Evolutionary conservation across 805 yeast species (phyloP), one percentile per base, ranked within the genome.

Genomic region (Wickerhamiella vanderwaltii): DNA sequence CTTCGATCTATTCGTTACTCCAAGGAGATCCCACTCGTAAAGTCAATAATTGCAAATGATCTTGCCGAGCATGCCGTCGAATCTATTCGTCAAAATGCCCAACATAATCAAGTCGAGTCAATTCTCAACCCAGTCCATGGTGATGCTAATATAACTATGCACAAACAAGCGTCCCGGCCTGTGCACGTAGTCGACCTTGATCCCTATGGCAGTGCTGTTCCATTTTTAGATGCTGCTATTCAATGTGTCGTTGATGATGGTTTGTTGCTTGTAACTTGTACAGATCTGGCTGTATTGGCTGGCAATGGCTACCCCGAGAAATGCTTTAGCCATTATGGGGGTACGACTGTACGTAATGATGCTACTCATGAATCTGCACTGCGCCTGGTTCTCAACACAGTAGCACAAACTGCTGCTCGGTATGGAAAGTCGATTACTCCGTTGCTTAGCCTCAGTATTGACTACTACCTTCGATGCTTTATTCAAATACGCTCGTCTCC

Each of bases 121-220:
- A 68, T 68, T 22, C 87, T 88, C 16, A 59, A 56, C 34, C 70
- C 91, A 6, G 77, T 81, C 51, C 72, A 73, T 51, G 95, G 91
- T 24, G 97, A 91, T 62, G 98, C 98, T n/a, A 85, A 81, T 49
- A 74, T 73, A 30, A 75, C 71, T 54, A 84, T 91, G 94, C 66
- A 78, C 40, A 53, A 49, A 40, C 35, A 48, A 61, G 62, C 53
- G 55, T 49, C 9, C 6, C 24, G 56, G 63, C 37, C 61, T 55
- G 86, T 79, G 62, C 94, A 91, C 56, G 82, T 84, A 3, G 75
- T 91, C 44, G 99, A 91, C 61, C 68, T 91, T 39, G 99, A 91
- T 60, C 99, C 99, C 0, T 91, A 91, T 57, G 99, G 99, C 23
- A 80, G 96, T 0, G 98, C 95, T 0, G 75, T 95, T 0, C 98